Evolutionary conservation across 1,284 basidiomycete species (phyloP).

Genomic region (Dichomitus squalens): DNA sequence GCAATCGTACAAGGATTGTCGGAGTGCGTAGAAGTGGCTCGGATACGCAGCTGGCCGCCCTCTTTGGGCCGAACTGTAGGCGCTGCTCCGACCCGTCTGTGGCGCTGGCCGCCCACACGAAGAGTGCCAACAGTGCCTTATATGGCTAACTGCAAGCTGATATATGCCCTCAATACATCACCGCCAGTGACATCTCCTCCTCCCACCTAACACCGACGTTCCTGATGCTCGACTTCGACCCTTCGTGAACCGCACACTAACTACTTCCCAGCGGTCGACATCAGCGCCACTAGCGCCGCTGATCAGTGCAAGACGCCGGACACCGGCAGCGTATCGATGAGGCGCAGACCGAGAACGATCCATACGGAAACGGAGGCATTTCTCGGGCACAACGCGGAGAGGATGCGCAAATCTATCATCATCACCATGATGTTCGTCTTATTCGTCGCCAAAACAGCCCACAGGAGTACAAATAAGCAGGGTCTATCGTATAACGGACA

Average conservation of each 20-base stretch:
- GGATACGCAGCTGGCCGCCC: neutral
- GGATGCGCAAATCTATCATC: constrained; percentile 10
- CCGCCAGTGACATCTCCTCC: neutral
- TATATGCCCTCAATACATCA: neutral
- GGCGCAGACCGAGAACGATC: too few species aligned
- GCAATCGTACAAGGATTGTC: constrained; percentile 11
- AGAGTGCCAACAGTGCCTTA: neutral
- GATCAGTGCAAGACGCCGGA: too few species aligned
- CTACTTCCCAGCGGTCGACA: neutral
- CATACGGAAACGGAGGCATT: too few species aligned
- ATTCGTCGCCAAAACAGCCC: constrained; percentile 14
- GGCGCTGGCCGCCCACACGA: neutral
- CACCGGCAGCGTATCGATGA: too few species aligned
- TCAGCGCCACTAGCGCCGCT: neutral
- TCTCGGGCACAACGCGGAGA: neutral
- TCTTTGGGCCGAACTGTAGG: neutral
- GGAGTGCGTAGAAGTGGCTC: neutral
- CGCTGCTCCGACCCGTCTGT: neutral
- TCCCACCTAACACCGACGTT: neutral
- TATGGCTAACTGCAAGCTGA: constrained; percentile 2
- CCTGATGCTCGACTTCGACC: neutral
- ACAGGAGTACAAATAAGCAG: constrained; percentile 25
- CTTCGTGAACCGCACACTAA: neutral
- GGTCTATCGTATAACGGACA: constrained; percentile 22
- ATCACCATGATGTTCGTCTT: neutral